Base-by-base conservation (phyloP, 345 rosid species). In the Cardiospermum halicacabum region DNA sequence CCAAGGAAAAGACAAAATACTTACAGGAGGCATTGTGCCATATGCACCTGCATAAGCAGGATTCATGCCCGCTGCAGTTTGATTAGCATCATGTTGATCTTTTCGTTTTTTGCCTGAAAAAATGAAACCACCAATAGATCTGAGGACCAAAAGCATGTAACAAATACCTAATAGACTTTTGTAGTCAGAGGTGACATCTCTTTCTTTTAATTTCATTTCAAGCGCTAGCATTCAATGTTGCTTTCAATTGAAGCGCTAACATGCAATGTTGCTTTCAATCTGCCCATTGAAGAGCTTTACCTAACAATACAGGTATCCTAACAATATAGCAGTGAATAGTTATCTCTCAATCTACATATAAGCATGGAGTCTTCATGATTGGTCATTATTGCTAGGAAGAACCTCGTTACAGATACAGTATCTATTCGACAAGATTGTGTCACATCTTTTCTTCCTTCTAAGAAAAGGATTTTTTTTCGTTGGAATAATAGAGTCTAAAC, bases 11-110 rank as follows among this genome's bases (percentile, higher is more conserved):
- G 53, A 22, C 50, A 15, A 48, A 47, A 37, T 31, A 67, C 96
- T 81, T 72, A 95, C 99, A 72, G 96, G 85, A 83, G 97, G 99
- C 30, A 84, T 67, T 79, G 83, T 72, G 65, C 96, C 96, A 58
- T 85, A 94, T 61, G 72, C 81, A 56, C 97, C 85, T 11, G 78
- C 69, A 81, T 87, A 94, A 34, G 84, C 84, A 62, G 97, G 81
- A 71, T 82, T 84, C 69, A 74, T 55, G 51, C 85, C 80, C 70
- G 65, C 70, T 25, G 74, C 89, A 55, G 70, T 74, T 67, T 80
- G 96, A 70, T 82, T 72, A 68, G 89, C 81, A 80, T 91, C 89
- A 65, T 85, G 86, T 60, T 91, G 99, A 60, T 95, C 97, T 74
- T 83, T 95, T 72, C 74, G 84, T 75, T 87, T 95, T 78, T 89